These are phyloP conservation scores for Sugiyamaella floridensis DNA, from an alignment of 805 yeast species.

Conservation along the genomic window DNA sequence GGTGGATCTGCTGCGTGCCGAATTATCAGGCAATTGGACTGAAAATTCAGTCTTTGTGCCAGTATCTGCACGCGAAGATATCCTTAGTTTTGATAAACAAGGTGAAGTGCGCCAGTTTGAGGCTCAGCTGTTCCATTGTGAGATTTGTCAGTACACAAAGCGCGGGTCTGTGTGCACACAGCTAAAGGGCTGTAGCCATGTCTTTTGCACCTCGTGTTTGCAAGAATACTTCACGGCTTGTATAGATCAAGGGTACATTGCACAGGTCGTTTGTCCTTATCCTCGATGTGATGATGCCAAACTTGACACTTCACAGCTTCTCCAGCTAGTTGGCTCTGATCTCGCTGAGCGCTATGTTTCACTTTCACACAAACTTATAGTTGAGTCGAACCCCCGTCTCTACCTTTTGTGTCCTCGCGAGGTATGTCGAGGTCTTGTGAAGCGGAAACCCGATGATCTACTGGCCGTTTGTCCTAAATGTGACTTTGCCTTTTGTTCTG, in stretches of 20 bases:
- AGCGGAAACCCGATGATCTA: slow-evolving; percentile 15
- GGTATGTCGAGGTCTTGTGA: slow-evolving; percentile 15
- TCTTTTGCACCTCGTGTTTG: slow-evolving; percentile 18
- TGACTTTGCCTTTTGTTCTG: slow-evolving; percentile 19
- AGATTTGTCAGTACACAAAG: slow-evolving; percentile 18
- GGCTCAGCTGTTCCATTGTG: slow-evolving; percentile 14
- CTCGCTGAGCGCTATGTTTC: slow-evolving; percentile 6
- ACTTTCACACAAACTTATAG: slow-evolving; percentile 8
- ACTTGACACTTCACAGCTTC: slow-evolving; percentile 4
- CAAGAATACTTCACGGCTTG: slow-evolving; percentile 15
- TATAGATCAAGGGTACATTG: slow-evolving; percentile 18
- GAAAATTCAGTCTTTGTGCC: background rate
- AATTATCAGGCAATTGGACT: background rate
- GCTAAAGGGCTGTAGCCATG: slow-evolving; percentile 14
- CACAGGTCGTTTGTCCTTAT: slow-evolving; percentile 17
- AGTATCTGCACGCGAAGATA: background rate
- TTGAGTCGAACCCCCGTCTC: slow-evolving; percentile 14
- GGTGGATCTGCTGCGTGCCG: slow-evolving; percentile 10
- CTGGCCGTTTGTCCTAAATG: slow-evolving; percentile 19
- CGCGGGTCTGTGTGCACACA: slow-evolving; percentile 15
- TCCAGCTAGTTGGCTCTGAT: slow-evolving; percentile 9
- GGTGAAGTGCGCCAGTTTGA: slow-evolving; percentile 12
- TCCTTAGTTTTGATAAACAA: slow-evolving; percentile 8
- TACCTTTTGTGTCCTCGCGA: slow-evolving; percentile 17
- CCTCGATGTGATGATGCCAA: slow-evolving; percentile 10